Percentiles rank a stretch among this genome's conserved stretches.
Conservation (phyloP, 2,329 filamentous ascomycete genomes). For the Pseudogymnoascus sp. region DNA sequence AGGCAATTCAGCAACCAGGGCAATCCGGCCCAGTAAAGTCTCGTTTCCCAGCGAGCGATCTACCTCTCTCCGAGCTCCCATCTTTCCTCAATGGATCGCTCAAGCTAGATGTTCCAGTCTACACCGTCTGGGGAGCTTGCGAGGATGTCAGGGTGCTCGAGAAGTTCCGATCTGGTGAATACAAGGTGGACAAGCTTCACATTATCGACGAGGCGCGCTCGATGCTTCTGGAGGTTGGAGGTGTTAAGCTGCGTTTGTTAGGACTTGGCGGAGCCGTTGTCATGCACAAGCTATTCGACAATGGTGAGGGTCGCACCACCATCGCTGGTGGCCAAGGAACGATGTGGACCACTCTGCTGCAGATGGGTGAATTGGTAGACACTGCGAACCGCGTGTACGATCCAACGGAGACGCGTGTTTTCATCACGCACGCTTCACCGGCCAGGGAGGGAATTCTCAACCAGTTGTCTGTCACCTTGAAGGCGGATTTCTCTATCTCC, state of each 20-base stretch:
- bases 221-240: constrained; percentile 86
- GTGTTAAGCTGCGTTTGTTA: constrained; percentile 88
- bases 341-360: constrained; percentile 97
- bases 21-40: constrained; percentile 72
- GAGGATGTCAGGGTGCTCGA: constrained; percentile 96
- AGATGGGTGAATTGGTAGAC: constrained; percentile 97
- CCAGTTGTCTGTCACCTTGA: constrained; percentile 92
- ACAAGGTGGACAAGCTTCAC: constrained; percentile 94
- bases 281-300: constrained; percentile 99
- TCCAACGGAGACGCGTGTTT: constrained; percentile 91
- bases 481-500: constrained; percentile 96
- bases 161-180: constrained; percentile 94
- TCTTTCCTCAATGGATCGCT: constrained; percentile 80
- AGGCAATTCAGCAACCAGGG: constrained; percentile 56
- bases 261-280: constrained; percentile 93
- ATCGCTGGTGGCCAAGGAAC: constrained; percentile 97
- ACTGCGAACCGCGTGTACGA: constrained; percentile 98
- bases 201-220: constrained; percentile 98
- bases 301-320: constrained; percentile 93
- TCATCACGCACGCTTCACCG: constrained; percentile 93
- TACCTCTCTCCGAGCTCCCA: constrained; percentile 87
- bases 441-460: constrained; percentile 94
- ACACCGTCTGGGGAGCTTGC: constrained; percentile 98
- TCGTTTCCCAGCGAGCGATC: constrained; percentile 70
- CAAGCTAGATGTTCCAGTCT: constrained; percentile 91